These are phyloP conservation scores for Cryptococcus maquisensis DNA, from an alignment of 1,284 basidiomycete genomes.

Conservation along the genomic window DNA sequence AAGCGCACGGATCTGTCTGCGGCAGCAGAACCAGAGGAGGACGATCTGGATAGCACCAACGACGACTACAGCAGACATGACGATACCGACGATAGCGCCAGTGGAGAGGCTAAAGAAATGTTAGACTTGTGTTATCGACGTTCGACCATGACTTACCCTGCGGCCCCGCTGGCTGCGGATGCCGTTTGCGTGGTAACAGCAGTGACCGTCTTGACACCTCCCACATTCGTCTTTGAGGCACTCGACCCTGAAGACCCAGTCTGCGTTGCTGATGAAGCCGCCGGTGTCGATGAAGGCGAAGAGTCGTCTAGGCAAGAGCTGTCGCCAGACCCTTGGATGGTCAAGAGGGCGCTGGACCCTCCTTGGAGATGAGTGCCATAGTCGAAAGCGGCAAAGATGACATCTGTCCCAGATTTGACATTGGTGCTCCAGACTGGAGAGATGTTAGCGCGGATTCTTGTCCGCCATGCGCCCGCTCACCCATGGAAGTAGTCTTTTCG, in stretches of 20 bases:
- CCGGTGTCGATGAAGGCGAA: conserved; percentile 32
- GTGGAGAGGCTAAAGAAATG: conserved; percentile 21
- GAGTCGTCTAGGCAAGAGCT: conserved; percentile 26
- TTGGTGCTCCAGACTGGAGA: conserved; percentile 32
- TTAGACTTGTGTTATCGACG: background rate
- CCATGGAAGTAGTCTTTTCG: conserved; percentile 10
- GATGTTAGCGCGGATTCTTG: too few relatives aligned
- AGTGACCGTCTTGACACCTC: conserved; percentile 35
- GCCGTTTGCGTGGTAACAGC: conserved; percentile 26
- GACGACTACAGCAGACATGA: conserved; percentile 28
- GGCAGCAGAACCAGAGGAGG: conserved; percentile 42
- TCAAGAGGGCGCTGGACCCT: conserved; percentile 32
- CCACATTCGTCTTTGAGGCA: conserved; percentile 9
- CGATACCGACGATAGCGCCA: conserved; percentile 41
- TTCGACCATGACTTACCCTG: background rate
- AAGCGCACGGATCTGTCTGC: conserved; percentile 27
- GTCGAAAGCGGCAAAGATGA: conserved; percentile 40
- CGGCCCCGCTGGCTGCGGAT: conserved; percentile 16
- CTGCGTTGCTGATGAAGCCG: conserved; percentile 7
- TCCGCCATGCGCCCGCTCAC: conserved; percentile 4
- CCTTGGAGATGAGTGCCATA: conserved; percentile 18
- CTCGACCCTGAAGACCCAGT: conserved; percentile 13
- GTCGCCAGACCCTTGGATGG: conserved; percentile 20
- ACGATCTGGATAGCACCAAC: conserved; percentile 29
- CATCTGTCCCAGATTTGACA: conserved; percentile 26